Evolutionary conservation across 148 eudicot species (phyloP), one percentile per base, ranked within the genome.

Genomic region (Cornus suecica): DNA sequence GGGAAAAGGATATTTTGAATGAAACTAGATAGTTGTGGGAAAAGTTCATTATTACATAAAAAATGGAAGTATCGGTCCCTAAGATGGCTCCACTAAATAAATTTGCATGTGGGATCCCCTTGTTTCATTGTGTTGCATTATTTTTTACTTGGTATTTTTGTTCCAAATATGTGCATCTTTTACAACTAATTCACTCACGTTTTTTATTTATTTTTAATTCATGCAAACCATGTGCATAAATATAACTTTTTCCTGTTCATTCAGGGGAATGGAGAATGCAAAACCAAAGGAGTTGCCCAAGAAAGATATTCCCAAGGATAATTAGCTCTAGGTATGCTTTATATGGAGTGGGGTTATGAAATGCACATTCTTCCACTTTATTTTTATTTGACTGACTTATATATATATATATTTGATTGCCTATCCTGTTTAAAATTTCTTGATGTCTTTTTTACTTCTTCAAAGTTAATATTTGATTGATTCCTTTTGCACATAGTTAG

Each of bases 221-320:
- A 73, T 18, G 30, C 60, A 26, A 5, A 13, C 25, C 30, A 37
- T 41, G 18, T 68, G 20, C 25, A 68, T 37, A 28, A 64, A 65
- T 45, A n/a, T 9, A 64, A 37, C 0, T 64, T 69, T 20, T n/a
- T 24, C 10, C 26, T 11, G 60, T 4, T 25, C 22, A 29, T 69
- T 25, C 34, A 83, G 89, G 78, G 86, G 77, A 64, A 76, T 86
- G 78, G 84, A 83, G 86, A 86, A 86, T 69, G 81, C 84, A 41
- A 86, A 86, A 65, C 82, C 86, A 11, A 87, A 87, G 84, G 89
- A 87, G 77, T 74, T 84, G 41, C 79, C 89, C 29, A 74, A 54
- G 31, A 84, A 87, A 74, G 89, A 86, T 48, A 24, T 81, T n/a
- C 85, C 85, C 2, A 83, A 83, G 74, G 84, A 83, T 29, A 81